These are phyloP conservation scores for Paracorniculantispora psalliotae DNA, from an alignment of 2,329 filamentous ascomycete species.

Conservation along the genomic window DNA sequence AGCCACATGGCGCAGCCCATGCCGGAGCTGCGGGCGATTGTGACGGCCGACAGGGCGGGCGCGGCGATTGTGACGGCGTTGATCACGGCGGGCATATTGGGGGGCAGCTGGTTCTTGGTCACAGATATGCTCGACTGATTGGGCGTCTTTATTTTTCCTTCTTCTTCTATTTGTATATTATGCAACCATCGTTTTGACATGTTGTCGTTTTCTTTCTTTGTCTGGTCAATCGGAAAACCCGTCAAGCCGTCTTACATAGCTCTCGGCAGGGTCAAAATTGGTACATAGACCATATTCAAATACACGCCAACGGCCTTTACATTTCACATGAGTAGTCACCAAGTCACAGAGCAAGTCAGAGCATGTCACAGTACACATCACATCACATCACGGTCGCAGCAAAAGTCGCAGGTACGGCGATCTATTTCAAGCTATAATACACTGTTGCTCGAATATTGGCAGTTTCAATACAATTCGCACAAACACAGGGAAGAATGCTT, in stretches of 20 bases:
- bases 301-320: too few relatives aligned
- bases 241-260: neutral
- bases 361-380: too few relatives aligned
- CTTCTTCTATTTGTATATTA: neutral
- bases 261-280: neutral
- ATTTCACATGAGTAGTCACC: neutral
- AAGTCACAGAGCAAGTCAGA: neutral
- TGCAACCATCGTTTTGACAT: neutral
- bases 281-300: too few relatives aligned
- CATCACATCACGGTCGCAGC: too few relatives aligned
- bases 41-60: constrained; percentile 45
- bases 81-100: constrained; percentile 43
- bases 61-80: constrained; percentile 52
- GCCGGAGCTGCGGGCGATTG: constrained; percentile 32
- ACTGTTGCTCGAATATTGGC: neutral
- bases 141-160: neutral
- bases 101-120: constrained; percentile 44
- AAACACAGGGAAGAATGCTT: neutral
- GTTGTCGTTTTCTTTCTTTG: neutral
- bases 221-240: neutral
- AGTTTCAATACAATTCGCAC: neutral
- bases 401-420: too few relatives aligned
- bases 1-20: constrained; percentile 23
- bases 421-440: neutral
- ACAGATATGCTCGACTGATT: constrained; percentile 22